Conservation (phyloP, 441 rosid genomes). For the Gossypium davidsonii region DNA sequence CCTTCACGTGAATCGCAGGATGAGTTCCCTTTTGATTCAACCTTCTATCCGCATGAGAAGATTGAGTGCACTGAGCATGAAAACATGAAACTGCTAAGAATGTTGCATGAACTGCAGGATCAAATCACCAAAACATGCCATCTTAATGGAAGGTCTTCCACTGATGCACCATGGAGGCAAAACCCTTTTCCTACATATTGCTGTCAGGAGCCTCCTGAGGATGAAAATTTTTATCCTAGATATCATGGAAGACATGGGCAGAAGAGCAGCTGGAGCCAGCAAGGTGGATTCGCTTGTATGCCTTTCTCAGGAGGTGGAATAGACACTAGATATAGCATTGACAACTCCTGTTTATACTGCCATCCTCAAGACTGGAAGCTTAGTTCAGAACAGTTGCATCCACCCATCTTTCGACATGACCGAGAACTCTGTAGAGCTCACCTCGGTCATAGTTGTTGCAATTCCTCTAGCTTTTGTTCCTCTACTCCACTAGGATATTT, state of each 20-base stretch:
- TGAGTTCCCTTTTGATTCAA: conserved; percentile 30
- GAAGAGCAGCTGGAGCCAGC: conserved; percentile 32
- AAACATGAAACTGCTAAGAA: conserved; percentile 47
- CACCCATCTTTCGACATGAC: conserved; percentile 22
- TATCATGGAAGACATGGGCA: conserved; percentile 26
- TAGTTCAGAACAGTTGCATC: conserved; percentile 34
- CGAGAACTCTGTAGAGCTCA: conserved; percentile 22
- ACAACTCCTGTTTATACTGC: conserved; percentile 31
- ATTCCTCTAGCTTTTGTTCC: conserved; percentile 40
- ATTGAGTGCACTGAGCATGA: conserved; percentile 41
- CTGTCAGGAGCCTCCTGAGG: conserved; percentile 19
- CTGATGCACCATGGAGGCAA: conserved; percentile 25
- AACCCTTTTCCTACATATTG: conserved; percentile 18
- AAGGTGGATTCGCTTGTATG: conserved; percentile 24
- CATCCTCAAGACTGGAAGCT: conserved; percentile 33
- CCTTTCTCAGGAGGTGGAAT: conserved; percentile 44
- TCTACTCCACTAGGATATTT: conserved; percentile 53
- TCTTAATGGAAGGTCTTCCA: conserved; percentile 31
- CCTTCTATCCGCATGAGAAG: conserved; percentile 37
- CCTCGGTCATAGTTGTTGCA: conserved; percentile 26
- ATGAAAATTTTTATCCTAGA: conserved; percentile 18
- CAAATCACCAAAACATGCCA: conserved; percentile 40
- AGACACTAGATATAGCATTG: conserved; percentile 29
- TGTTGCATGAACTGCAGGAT: conserved; percentile 58
- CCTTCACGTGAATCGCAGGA: conserved; percentile 37